phyloP scores from a whole-genome alignment of 495 filamentous ascomycete genomes.

The Haplographium delicatum region DNA sequence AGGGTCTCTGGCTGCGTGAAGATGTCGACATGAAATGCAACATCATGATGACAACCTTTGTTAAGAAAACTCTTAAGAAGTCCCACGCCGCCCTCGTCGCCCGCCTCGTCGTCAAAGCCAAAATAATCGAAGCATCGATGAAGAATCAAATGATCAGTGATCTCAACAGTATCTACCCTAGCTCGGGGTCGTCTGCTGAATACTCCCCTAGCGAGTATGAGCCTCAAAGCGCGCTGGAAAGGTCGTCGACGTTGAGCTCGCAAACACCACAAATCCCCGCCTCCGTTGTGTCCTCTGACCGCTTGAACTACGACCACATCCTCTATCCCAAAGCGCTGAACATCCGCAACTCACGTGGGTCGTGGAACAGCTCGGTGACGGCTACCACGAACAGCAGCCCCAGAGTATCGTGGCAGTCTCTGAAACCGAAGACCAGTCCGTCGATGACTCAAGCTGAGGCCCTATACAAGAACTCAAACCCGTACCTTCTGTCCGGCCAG shows the following conservation, averaged over 20 bases:
- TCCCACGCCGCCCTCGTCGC: slow-evolving; percentile 62
- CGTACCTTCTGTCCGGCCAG: too few relatives aligned
- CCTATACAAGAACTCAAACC: neutral
- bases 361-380: neutral
- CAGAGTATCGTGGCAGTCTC: slow-evolving; percentile 14
- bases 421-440: neutral
- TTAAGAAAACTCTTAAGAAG: slow-evolving; percentile 71
- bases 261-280: neutral
- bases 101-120: slow-evolving; percentile 55
- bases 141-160: slow-evolving; percentile 3
- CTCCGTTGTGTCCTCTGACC: neutral
- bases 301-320: neutral
- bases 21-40: slow-evolving; percentile 76
- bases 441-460: neutral
- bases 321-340: slow-evolving; percentile 15
- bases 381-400: neutral
- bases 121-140: slow-evolving; percentile 19
- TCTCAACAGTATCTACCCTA: neutral
- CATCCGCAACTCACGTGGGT: neutral
- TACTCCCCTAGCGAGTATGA: slow-evolving; percentile 3
- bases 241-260: too few relatives aligned
- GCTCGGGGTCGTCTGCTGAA: neutral
- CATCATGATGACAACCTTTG: slow-evolving; percentile 62
- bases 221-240: neutral
- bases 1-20: slow-evolving; percentile 69